Evolutionary conservation across 2,329 filamentous ascomycete species (phyloP).

Genomic region (Talaromyces islandicus): DNA sequence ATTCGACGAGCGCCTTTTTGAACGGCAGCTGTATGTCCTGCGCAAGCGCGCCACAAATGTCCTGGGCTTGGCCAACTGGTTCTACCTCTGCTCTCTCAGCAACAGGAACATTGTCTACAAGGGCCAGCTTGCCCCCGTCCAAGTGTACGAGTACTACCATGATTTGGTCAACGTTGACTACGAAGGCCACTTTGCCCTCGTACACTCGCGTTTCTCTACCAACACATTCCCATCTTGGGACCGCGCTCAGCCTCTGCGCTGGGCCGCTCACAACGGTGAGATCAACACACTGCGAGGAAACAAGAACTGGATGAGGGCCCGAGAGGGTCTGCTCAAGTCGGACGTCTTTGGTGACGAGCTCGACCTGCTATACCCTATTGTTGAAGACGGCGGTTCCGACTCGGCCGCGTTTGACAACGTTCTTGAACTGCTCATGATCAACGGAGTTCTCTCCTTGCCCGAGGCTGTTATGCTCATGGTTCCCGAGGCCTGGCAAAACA

Average conservation of each 20-base stretch:
- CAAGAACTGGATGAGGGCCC: conserved; percentile 99
- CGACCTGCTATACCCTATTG: conserved; percentile 83
- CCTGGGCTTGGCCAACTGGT: conserved; percentile 96
- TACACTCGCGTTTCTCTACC: conserved; percentile 95
- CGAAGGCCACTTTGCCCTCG: conserved; percentile 92
- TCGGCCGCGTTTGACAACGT: conserved; percentile 98
- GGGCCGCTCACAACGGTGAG: conserved; percentile 97
- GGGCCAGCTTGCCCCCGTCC: conserved; percentile 85
- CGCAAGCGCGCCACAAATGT: conserved; percentile 93
- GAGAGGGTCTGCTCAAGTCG: conserved; percentile 91
- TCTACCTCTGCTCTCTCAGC: conserved; percentile 92
- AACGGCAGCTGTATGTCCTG: conserved; percentile 88
- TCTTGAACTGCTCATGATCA: conserved; percentile 86
- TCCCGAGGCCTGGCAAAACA: conserved; percentile 95
- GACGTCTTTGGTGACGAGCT: conserved; percentile 89
- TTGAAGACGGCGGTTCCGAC: conserved; percentile 94
- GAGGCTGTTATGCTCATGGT: conserved; percentile 99
- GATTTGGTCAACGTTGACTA: conserved; percentile 96
- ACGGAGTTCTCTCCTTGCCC: conserved; percentile 88
- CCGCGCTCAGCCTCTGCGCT: conserved; percentile 88
- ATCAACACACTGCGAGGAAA: conserved; percentile 96
- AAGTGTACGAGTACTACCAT: conserved; percentile 98
- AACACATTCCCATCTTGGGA: conserved; percentile 99
- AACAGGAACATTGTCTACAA: conserved; percentile 99
- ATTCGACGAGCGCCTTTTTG: conserved; percentile 82